Evolutionary conservation across 768 basidiomycete genomes (phyloP), one percentile per base, ranked within the genome.

Genomic region (Mycena albidolilacea): DNA sequence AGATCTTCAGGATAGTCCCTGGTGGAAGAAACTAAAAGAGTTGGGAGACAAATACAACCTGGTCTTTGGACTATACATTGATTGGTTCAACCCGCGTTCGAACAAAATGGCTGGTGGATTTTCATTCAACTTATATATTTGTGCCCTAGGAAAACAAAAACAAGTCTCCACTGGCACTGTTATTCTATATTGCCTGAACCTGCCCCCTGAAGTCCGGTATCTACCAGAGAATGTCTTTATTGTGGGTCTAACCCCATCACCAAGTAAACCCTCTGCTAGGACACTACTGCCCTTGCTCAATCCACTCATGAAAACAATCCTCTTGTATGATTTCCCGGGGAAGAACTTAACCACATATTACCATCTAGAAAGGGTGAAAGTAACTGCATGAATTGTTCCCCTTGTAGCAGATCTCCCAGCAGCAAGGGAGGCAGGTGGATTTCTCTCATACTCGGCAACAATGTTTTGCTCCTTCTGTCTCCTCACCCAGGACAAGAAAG

Each of bases 181-280:
- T 59, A 23, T 73, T 2, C 59, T 78, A 1, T 78, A 74, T 23
- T 82, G 81, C 67, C 23, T 80, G 30, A 82, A 83, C 54, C 67
- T 82, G 10, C 81, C 82, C 5, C 52, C 65, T 14, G 69, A 75
- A 41, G 58, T 80, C 8, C 76, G 77, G 15, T 78, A 79, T 69
- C 73, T 67, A 12, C 44, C 69, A 2, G 79, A 81, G 48, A 81
- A 82, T 67, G 59, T 79, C 19, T 79, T 79, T 54, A 52, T 82
- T 65, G 75, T 77, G 21, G 78, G 77, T 1, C 48, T 81, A 7
- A 79, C 80, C 50, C 82, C 81, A 64, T 77, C 78, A 2, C 81
- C 81, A 5, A 68, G 73, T 5, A 77, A 77, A 41, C 81, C 81
- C 15, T 68, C 44, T 50, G 71, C 71, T 8, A 46, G 19, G n/a